Percentiles rank a stretch among this genome's conserved stretches.
phyloP scores from a whole-genome alignment of 306 rosid genomes.

The Astragalus membranaceus region DNA sequence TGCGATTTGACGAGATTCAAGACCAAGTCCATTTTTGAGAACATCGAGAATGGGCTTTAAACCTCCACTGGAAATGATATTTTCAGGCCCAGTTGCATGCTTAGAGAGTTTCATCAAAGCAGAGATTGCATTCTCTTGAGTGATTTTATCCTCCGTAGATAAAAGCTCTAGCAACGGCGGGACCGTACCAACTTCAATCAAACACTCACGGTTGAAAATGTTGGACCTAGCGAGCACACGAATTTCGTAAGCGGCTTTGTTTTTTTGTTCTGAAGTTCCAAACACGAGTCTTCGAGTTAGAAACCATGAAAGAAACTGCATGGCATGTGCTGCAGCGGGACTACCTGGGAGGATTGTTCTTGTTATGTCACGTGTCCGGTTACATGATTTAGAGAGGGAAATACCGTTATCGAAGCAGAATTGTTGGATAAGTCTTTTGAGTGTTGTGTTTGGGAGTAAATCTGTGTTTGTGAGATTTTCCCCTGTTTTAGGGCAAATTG shows the following conservation, averaged over 20 bases:
- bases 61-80: slow-evolving; percentile 44
- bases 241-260: slow-evolving; percentile 69
- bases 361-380: slow-evolving; percentile 26
- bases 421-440: slow-evolving; percentile 46
- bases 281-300: slow-evolving; percentile 45
- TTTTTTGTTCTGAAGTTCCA: slow-evolving; percentile 42
- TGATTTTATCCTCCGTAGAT: slow-evolving; percentile 9
- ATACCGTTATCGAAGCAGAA: slow-evolving; percentile 43
- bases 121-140: slow-evolving; percentile 54
- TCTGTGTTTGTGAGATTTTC: slow-evolving; percentile 47
- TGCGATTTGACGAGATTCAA: slow-evolving; percentile 56
- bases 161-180: slow-evolving; percentile 48
- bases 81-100: slow-evolving; percentile 39
- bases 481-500: slow-evolving; percentile 78
- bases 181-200: slow-evolving; percentile 52
- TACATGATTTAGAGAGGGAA: not conserved
- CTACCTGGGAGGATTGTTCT: slow-evolving; percentile 36
- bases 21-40: slow-evolving; percentile 41
- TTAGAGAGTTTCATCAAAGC: slow-evolving; percentile 76
- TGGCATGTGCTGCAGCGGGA: slow-evolving; percentile 40
- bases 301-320: slow-evolving; percentile 48
- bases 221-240: slow-evolving; percentile 60
- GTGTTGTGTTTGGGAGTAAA: slow-evolving; percentile 52
- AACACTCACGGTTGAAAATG: slow-evolving; percentile 57
- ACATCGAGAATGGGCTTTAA: slow-evolving; percentile 32